Percentiles rank a stretch among this genome's conserved stretches.
Conservation (phyloP, 192 early-diverging fungal species). For the Backusella luteola region DNA sequence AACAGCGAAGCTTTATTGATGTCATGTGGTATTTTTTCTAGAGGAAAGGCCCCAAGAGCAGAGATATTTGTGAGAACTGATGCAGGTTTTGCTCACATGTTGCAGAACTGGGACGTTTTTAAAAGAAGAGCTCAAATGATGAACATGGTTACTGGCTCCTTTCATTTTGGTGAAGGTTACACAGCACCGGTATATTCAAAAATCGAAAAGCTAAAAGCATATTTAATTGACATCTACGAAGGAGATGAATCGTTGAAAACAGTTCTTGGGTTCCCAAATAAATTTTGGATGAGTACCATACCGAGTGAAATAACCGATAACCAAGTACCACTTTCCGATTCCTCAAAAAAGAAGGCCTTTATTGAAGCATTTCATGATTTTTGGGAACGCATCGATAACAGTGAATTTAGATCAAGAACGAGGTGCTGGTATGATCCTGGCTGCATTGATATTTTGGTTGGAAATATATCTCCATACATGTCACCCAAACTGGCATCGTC, state of each 20-base stretch:
- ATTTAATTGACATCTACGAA: conserved; percentile 45
- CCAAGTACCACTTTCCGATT: neutral
- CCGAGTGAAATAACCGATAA: neutral
- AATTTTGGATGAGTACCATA: neutral
- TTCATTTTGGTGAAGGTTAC: conserved; percentile 18
- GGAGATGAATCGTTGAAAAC: conserved; percentile 48
- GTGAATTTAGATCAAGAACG: conserved; percentile 12
- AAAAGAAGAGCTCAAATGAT: conserved; percentile 28
- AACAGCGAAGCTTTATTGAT: neutral
- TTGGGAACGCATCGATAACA: conserved; percentile 14
- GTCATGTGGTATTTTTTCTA: conserved; percentile 20
- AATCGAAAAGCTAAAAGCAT: conserved; percentile 43
- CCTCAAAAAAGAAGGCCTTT: conserved; percentile 13
- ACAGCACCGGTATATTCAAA: conserved; percentile 47
- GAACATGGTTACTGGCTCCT: conserved; percentile 26
- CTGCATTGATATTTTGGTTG: conserved; percentile 24
- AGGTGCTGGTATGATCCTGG: conserved; percentile 30
- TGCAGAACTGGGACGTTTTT: conserved; percentile 35
- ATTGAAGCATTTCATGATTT: conserved; percentile 17
- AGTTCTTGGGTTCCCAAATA: conserved; percentile 19
- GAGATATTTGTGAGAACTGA: conserved; percentile 31
- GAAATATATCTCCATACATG: conserved; percentile 35
- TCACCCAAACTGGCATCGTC: conserved; percentile 19
- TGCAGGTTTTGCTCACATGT: conserved; percentile 30
- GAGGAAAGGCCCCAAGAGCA: conserved; percentile 23